Evolutionary conservation across 768 basidiomycete species (phyloP).

Genomic region (Lactarius sanguifluus): DNA sequence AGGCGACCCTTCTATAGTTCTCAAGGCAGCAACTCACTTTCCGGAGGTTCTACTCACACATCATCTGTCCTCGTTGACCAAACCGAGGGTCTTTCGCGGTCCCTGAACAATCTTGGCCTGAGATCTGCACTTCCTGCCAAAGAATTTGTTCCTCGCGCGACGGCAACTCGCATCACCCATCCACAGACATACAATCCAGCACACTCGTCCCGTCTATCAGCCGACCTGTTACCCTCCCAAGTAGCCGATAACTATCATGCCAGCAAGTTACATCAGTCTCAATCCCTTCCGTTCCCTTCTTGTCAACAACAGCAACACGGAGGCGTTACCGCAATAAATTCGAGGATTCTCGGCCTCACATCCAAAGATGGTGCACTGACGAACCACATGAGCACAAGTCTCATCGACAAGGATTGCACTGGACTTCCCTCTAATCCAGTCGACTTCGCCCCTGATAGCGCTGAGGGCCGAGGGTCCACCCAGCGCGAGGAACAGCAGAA

Average conservation of each 20-base stretch:
- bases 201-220: slow-evolving; percentile 16
- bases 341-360: slow-evolving; percentile 19
- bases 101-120: slow-evolving; percentile 24
- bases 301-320: slow-evolving; percentile 16
- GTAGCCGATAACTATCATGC: slow-evolving; percentile 11
- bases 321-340: slow-evolving; percentile 13
- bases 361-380: slow-evolving; percentile 19
- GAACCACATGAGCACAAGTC: slow-evolving; percentile 11
- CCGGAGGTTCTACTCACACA: slow-evolving; percentile 9
- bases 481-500: slow-evolving; percentile 28
- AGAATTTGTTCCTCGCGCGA: slow-evolving; percentile 29
- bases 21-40: slow-evolving; percentile 12
- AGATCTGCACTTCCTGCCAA: slow-evolving; percentile 23
- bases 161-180: slow-evolving; percentile 16
- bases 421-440: slow-evolving; percentile 18
- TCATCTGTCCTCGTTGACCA: slow-evolving; percentile 15
- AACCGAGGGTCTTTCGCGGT: slow-evolving; percentile 16
- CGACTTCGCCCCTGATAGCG: slow-evolving; percentile 18
- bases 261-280: slow-evolving; percentile 10
- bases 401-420: slow-evolving; percentile 18
- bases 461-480: slow-evolving; percentile 10
- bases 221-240: slow-evolving; percentile 15
- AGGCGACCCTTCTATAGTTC: slow-evolving; percentile 22
- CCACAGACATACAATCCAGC: slow-evolving; percentile 2
- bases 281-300: slow-evolving; percentile 8